Evolutionary conservation across 2,329 filamentous ascomycete genomes (phyloP), one percentile per base, ranked within the genome.

Genomic region (Sporothrix curviconia): DNA sequence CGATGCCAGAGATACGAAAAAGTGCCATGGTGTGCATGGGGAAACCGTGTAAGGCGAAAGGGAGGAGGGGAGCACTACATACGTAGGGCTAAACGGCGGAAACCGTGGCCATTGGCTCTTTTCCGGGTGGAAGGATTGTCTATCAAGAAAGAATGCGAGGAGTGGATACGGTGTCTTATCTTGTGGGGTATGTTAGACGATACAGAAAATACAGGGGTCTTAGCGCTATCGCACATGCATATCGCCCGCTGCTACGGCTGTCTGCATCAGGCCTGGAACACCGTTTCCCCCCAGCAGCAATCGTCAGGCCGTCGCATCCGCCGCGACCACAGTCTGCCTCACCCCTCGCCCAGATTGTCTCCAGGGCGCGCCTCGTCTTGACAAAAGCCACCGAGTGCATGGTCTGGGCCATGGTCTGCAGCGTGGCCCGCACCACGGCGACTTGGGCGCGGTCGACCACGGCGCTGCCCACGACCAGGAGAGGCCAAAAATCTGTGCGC

Each of bases 281-380:
- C 49, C 49, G 36, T 25, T 30, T 52, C 49, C 49, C 22, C 49
- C 49, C 49, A 52, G 36, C 36, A 52, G 24, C 49, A 52, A n/a
- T 40, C 8, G 49, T 28, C n/a, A 52, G 49, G n/a, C 49, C 49
- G 22, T 52, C 49, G 9, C 24, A 28, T 12, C 4, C 22, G n/a
- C 30, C 36, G 22, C 28, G 22, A n/a, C n/a, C n/a, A n/a, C n/a
- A n/a, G 15, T 24, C 34, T 19, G 22, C 36, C 19, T 17, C 19
- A 6, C 14, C 40, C 14, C 17, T 14, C 2, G 36, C 49, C 49
- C 49, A 52, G 9, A 52, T 52, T 14, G 49, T 42, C n/a, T 52
- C 49, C 12, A 52, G 49, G 4, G 49, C 32, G 11, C 19, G 22
- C 15, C 24, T 28, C 6, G 49, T 52, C 19, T 30, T 52, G 30